Conservation (phyloP, 1,284 basidiomycete genomes). For the Pascua sp. region DNA sequence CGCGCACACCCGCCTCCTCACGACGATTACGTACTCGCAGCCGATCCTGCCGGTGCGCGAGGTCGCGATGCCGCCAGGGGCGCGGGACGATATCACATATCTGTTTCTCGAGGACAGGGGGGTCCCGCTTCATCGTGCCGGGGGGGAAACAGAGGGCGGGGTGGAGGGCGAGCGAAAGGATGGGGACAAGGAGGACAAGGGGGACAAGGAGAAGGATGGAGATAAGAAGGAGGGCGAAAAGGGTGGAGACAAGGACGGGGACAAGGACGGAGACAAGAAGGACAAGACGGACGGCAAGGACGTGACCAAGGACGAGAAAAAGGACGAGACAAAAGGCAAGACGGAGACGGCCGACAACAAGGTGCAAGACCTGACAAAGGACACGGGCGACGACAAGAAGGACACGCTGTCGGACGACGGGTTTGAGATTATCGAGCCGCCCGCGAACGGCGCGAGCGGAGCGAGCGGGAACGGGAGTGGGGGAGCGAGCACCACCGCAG, state of each 20-base stretch:
- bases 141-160: too few relatives aligned
- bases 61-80: constrained; percentile 13
- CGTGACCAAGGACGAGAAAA: background rate
- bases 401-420: constrained; percentile 25
- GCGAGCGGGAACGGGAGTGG: background rate
- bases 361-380: too few relatives aligned
- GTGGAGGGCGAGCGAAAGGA: background rate
- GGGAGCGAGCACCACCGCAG: background rate
- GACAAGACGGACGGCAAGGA: background rate
- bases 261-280: background rate
- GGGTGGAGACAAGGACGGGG: background rate
- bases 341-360: background rate
- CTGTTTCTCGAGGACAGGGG: constrained; percentile 39
- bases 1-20: constrained; percentile 23
- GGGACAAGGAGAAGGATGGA: background rate
- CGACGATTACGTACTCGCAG: constrained; percentile 29
- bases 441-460: background rate
- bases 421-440: constrained; percentile 32
- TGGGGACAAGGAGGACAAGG: background rate
- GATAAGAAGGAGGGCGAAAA: background rate
- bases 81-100: constrained; percentile 34
- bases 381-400: background rate
- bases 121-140: constrained; percentile 1
- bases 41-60: constrained; percentile 18
- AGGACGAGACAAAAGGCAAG: background rate